Evolutionary conservation across 345 rosid genomes (phyloP).

Genomic region (Cardamine occulta): DNA sequence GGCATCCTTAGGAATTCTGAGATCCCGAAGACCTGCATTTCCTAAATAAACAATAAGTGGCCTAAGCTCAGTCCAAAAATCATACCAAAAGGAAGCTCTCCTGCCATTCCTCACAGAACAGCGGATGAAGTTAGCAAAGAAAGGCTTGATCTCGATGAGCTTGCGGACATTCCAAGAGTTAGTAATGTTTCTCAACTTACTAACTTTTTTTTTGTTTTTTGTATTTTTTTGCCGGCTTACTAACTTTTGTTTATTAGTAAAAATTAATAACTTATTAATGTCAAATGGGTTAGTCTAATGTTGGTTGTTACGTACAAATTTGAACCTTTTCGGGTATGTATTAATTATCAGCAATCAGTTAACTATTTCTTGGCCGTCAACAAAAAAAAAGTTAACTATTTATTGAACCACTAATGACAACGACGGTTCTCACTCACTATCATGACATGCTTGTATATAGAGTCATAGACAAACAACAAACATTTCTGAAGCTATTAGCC

Average conservation of each 20-base stretch:
- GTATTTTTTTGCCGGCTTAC: too few relatives aligned
- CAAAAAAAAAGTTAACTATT: slow-evolving; percentile 18
- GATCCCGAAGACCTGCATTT: too few relatives aligned
- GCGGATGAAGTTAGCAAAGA: too few relatives aligned
- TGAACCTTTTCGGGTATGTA: not conserved
- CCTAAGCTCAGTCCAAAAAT: too few relatives aligned
- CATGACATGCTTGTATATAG: slow-evolving; percentile 9
- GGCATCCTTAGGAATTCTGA: too few relatives aligned
- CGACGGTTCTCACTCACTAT: slow-evolving; percentile 3
- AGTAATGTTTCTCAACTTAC: not conserved
- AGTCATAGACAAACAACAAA: not conserved
- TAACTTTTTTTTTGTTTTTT: not conserved
- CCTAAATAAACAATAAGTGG: too few relatives aligned
- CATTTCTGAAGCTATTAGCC: not conserved
- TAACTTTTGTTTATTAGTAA: not conserved
- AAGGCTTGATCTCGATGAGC: too few relatives aligned
- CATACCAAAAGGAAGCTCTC: too few relatives aligned
- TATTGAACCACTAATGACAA: slow-evolving; percentile 29
- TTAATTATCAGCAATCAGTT: slow-evolving; percentile 18
- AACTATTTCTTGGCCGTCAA: slow-evolving; percentile 19
- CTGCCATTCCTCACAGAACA: too few relatives aligned
- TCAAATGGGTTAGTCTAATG: not conserved
- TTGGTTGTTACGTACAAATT: not conserved
- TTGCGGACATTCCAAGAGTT: too few relatives aligned
- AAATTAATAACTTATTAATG: not conserved